Percentiles rank a stretch among this genome's conserved stretches.
Evolutionary conservation across 208 protist genomes (phyloP).

Genomic region (Leishmania lainsoni): DNA sequence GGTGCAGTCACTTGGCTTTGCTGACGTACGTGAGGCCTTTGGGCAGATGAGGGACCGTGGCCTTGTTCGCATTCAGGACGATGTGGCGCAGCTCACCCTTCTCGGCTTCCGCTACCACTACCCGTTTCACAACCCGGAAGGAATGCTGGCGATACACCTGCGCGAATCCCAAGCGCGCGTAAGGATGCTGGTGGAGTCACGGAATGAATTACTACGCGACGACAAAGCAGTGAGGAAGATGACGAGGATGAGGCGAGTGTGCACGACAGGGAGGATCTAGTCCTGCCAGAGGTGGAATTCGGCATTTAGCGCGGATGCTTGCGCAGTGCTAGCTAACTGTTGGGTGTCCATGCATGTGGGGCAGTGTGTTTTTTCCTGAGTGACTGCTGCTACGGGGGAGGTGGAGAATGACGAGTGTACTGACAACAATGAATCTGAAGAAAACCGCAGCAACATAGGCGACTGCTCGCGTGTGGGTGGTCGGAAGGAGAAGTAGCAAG

Average conservation of each 20-base stretch:
- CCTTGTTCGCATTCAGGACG: slow-evolving; percentile 43
- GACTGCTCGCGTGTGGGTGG: neutral
- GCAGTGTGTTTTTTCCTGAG: neutral
- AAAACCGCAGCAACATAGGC: neutral
- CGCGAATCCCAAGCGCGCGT: slow-evolving; percentile 30
- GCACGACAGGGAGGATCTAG: slow-evolving; percentile 12
- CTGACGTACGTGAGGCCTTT: slow-evolving; percentile 51
- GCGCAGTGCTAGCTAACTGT: neutral
- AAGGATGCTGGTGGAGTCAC: slow-evolving; percentile 5
- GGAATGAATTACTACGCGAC: neutral
- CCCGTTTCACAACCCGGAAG: slow-evolving; percentile 70
- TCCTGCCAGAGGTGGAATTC: slow-evolving; percentile 56
- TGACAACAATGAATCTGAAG: neutral
- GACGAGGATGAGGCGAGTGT: slow-evolving; percentile 13
- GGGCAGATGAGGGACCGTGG: slow-evolving; percentile 39
- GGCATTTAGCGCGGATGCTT: slow-evolving; percentile 29
- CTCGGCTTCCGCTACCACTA: slow-evolving; percentile 86
- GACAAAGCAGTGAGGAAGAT: neutral
- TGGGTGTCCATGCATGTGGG: neutral
- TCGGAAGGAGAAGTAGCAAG: neutral
- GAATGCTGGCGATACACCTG: slow-evolving; percentile 56
- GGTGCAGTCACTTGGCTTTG: slow-evolving; percentile 41
- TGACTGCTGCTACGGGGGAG: neutral
- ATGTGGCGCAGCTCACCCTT: slow-evolving; percentile 55
- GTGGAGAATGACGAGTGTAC: neutral